These are phyloP conservation scores for Nepenthes gracilis DNA, from an alignment of 148 eudicot genomes.

Conservation along the genomic window DNA sequence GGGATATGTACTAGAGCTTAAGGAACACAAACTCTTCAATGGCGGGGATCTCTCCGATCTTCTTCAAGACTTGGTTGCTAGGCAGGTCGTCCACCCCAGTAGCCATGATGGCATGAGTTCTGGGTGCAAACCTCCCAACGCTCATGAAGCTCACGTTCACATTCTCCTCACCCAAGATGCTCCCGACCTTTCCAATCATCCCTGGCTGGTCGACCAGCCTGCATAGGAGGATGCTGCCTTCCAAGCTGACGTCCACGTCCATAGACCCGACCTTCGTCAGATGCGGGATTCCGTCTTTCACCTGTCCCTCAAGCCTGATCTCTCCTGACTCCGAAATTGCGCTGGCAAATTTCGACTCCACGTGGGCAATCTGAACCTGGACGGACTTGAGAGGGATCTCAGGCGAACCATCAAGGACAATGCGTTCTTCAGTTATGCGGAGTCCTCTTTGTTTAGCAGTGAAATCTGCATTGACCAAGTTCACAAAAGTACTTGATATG, in stretches of 20 bases:
- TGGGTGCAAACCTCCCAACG: conserved; percentile 77
- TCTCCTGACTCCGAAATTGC: conserved; percentile 84
- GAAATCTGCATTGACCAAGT: conserved; percentile 88
- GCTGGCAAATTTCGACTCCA: conserved; percentile 79
- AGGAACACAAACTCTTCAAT: conserved; percentile 84
- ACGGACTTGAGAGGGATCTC: conserved; percentile 74
- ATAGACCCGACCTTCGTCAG: conserved; percentile 77
- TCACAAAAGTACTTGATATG: conserved; percentile 64
- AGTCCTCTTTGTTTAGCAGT: conserved; percentile 87
- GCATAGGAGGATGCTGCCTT: conserved; percentile 76
- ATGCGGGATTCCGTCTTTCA: conserved; percentile 81
- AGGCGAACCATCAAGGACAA: conserved; percentile 73
- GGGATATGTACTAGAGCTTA: conserved; percentile 24
- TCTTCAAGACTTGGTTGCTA: conserved; percentile 51
- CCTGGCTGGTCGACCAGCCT: conserved; percentile 91
- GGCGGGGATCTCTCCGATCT: conserved; percentile 77
- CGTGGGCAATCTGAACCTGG: conserved; percentile 72
- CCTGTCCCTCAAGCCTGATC: conserved; percentile 66
- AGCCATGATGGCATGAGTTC: conserved; percentile 88
- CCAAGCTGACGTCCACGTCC: conserved; percentile 83
- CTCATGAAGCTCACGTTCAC: conserved; percentile 95
- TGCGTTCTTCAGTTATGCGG: conserved; percentile 64
- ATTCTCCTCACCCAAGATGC: conserved; percentile 71
- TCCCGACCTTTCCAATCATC: conserved; percentile 89
- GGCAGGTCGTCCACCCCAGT: conserved; percentile 91